Evolutionary conservation across 352 stramenopile species (phyloP), one percentile per base, ranked within the genome.

Genomic region (Pythium angustatum): DNA sequence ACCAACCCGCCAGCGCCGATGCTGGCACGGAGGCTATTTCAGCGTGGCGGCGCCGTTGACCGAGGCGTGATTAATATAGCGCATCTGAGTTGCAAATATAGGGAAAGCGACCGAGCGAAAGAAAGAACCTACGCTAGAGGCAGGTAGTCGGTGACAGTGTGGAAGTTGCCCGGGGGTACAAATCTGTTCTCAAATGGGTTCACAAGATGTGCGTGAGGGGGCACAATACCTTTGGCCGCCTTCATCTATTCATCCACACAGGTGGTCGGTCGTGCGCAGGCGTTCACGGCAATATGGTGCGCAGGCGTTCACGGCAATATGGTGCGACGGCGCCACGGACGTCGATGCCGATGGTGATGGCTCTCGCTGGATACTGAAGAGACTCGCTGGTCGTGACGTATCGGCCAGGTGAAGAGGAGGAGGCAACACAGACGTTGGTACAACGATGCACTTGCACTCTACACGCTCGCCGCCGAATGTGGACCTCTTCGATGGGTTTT

Each of bases 281-380:
- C n/a, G n/a, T n/a, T n/a, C n/a, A n/a, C n/a, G n/a, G n/a, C n/a
- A n/a, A n/a, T n/a, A n/a, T n/a, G n/a, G n/a, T n/a, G n/a, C n/a
- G n/a, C n/a, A n/a, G n/a, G n/a, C n/a, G n/a, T n/a, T n/a, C 38
- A 45, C 22, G 11, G 14, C 12, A 28, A 5, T 26, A 19, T 49
- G 19, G 5, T 26, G 6, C 28, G 41, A 56, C 28, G n/a, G n/a
- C n/a, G n/a, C n/a, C n/a, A n/a, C n/a, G n/a, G n/a, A n/a, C n/a
- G n/a, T n/a, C n/a, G n/a, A n/a, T n/a, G n/a, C n/a, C n/a, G n/a
- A n/a, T n/a, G 12, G 38, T 26, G 24, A 44, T 57, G 60, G 60
- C 60, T 67, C 60, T 67, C 44, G 33, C 60, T 60, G 60, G 60
- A 67, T 67, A 67, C 41, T 57, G 41, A 4, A 66, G 36, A 5